A percentile compares a stretch with the other conserved stretches of the same genome.
Evolutionary conservation across 1,139 yeast species (phyloP).

Genomic region (Geotrichum histeridarum): DNA sequence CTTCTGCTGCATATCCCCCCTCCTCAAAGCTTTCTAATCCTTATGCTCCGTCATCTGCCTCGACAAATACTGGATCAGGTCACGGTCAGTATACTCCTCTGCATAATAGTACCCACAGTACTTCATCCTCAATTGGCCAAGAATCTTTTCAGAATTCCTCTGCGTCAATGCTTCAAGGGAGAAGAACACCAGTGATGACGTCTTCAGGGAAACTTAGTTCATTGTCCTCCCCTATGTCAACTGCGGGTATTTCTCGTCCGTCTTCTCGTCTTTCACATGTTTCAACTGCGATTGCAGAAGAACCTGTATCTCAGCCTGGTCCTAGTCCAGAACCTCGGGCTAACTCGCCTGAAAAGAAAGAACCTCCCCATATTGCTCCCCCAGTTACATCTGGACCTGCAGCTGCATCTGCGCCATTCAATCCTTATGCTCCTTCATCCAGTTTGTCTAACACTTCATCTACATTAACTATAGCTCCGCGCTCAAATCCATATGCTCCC

Average conservation of each 20-base stretch:
- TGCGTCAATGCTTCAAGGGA: conserved; percentile 6
- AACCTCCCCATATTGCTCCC: neutral
- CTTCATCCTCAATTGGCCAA: neutral
- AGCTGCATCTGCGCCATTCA: neutral
- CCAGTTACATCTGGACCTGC: neutral
- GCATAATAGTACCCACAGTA: neutral
- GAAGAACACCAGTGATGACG: neutral
- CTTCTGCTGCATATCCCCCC: neutral
- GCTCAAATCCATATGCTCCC: conserved; percentile 10
- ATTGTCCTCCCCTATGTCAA: conserved; percentile 6
- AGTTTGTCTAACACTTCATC: conserved; percentile 5
- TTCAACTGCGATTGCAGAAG: neutral
- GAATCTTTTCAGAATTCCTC: neutral
- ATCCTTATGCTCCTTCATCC: conserved; percentile 16
- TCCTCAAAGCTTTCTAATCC: conserved; percentile 9
- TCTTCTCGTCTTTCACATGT: conserved; percentile 6
- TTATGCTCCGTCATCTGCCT: conserved; percentile 6
- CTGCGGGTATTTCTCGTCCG: neutral
- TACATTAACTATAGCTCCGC: neutral
- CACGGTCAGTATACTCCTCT: conserved; percentile 8
- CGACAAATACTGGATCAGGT: neutral
- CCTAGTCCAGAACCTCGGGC: neutral
- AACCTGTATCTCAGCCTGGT: neutral
- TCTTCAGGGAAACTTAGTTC: neutral
- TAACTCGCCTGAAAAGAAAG: neutral